Conservation (phyloP, 2,329 filamentous ascomycete species). For the Chlorencoelia australis region DNA sequence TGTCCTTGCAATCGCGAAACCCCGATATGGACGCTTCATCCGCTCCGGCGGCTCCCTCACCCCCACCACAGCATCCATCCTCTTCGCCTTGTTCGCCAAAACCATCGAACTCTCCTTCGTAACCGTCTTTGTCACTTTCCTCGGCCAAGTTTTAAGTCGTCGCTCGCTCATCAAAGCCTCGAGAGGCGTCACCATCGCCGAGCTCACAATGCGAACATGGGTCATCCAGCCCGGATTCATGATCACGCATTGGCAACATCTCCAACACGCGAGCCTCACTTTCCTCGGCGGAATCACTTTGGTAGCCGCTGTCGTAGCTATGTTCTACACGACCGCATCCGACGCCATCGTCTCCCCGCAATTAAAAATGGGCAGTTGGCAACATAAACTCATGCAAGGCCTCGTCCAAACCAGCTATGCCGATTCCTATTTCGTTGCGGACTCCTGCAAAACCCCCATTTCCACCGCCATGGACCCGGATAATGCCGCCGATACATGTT, state of each 20-base stretch:
- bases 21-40: constrained; percentile 50
- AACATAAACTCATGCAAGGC: constrained; percentile 41
- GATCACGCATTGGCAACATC: constrained; percentile 55
- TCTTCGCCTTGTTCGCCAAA: constrained; percentile 64
- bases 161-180: constrained; percentile 51
- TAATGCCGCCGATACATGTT: constrained; percentile 44
- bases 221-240: constrained; percentile 63
- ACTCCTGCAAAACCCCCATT: constrained; percentile 54
- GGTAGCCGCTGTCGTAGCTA: constrained; percentile 52
- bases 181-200: constrained; percentile 60
- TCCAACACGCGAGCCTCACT: constrained; percentile 53
- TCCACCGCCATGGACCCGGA: constrained; percentile 29
- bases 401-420: constrained; percentile 52
- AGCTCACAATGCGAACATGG: constrained; percentile 72
- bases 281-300: constrained; percentile 55
- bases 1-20: constrained; percentile 48
- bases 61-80: constrained; percentile 53
- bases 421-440: constrained; percentile 46
- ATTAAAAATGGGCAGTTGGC: constrained; percentile 47
- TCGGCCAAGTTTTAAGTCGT: constrained; percentile 66
- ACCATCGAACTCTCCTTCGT: constrained; percentile 70
- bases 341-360: constrained; percentile 68
- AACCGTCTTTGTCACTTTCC: constrained; percentile 62
- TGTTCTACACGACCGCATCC: constrained; percentile 68
- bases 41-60: constrained; percentile 40